Conservation (phyloP, 176 grass and related monocot genomes). For the Oryza australiensis region DNA sequence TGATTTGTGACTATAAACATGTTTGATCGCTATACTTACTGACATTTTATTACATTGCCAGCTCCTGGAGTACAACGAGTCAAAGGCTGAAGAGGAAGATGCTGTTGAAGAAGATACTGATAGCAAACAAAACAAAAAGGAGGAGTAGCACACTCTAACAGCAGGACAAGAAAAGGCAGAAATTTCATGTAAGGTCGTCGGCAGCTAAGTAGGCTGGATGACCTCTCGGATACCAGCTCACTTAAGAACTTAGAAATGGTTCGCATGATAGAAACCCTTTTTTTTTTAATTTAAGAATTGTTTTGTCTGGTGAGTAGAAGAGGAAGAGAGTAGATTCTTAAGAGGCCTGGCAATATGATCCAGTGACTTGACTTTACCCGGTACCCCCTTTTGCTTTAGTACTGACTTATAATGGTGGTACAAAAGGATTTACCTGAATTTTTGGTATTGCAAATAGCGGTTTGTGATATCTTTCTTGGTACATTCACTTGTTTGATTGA, state of each 20-base stretch:
- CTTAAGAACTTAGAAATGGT: slow-evolving; percentile 25
- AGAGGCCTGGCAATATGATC: not conserved
- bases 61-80: slow-evolving; percentile 72
- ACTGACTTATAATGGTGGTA: not conserved
- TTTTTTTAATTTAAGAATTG: slow-evolving; percentile 19
- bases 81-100: slow-evolving; percentile 49
- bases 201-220: not conserved
- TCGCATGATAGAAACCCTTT: not conserved
- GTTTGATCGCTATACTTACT: not conserved
- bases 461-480: not conserved
- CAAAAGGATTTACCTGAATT: not conserved
- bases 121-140: slow-evolving; percentile 39
- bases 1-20: not conserved
- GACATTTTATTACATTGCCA: slow-evolving; percentile 33
- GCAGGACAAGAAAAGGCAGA: not conserved
- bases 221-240: slow-evolving; percentile 19
- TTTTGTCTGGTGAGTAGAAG: slow-evolving; percentile 10
- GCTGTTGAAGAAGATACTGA: slow-evolving; percentile 10
- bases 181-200: slow-evolving; percentile 26
- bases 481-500: not conserved
- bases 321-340: not conserved
- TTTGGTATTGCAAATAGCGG: not conserved
- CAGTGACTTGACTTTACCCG: not conserved
- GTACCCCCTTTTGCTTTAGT: not conserved
- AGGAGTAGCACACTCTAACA: slow-evolving; percentile 12